Evolutionary conservation across 2,329 filamentous ascomycete species (phyloP).

Genomic region (Magnaporthiopsis rhizophila): DNA sequence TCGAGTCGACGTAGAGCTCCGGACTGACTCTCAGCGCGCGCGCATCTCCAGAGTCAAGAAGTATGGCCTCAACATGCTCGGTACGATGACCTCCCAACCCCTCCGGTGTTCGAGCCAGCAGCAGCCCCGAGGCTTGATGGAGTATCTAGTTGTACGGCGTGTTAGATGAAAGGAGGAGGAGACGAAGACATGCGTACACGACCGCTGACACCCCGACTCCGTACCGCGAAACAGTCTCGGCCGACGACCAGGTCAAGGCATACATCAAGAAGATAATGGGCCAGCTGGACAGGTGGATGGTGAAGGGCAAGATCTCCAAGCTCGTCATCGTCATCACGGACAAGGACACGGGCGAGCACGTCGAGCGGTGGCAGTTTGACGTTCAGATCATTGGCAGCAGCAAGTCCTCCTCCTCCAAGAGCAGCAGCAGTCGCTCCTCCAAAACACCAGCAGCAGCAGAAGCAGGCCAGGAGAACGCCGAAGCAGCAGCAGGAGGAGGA

Average conservation of each 20-base stretch:
- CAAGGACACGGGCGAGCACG: constrained; percentile 93
- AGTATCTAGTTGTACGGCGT: neutral
- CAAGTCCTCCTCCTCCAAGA: constrained; percentile 24
- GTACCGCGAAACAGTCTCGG: constrained; percentile 54
- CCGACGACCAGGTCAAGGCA: constrained; percentile 95
- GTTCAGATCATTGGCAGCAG: constrained; percentile 29
- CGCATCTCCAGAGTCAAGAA: constrained; percentile 65
- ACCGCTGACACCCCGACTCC: neutral
- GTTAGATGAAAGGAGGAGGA: neutral
- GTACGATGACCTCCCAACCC: constrained; percentile 32
- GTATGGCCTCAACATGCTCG: constrained; percentile 97
- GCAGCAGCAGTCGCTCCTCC: constrained; percentile 40
- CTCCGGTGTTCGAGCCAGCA: neutral
- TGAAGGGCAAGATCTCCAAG: constrained; percentile 92
- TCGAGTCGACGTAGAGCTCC: neutral
- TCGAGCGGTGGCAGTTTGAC: constrained; percentile 98
- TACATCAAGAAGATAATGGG: constrained; percentile 99
- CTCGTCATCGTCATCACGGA: constrained; percentile 93
- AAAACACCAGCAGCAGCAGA: neutral
- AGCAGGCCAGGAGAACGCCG: constrained; percentile 57
- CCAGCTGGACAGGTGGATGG: constrained; percentile 97
- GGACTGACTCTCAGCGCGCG: neutral
- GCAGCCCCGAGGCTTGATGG: neutral
- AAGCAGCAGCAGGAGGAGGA: constrained; percentile 23
- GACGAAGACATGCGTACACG: neutral